These are phyloP conservation scores for Pythium dissotocum DNA, from an alignment of 352 stramenopile genomes.

Conservation along the genomic window DNA sequence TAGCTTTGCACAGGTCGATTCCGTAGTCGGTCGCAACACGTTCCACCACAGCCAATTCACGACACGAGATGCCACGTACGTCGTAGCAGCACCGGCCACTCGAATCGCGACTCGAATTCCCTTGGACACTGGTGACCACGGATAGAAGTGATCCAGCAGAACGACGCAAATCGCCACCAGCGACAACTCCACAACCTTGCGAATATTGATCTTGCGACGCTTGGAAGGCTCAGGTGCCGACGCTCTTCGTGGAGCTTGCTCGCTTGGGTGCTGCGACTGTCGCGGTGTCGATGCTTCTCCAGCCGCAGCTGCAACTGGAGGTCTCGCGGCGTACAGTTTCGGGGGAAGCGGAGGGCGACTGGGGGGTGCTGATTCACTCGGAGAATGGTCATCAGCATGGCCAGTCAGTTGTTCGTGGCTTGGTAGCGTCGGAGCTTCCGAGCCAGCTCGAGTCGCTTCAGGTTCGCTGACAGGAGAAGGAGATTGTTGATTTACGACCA, in stretches of 20 bases:
- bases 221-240: neutral
- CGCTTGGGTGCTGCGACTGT: neutral
- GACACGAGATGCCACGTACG: no score
- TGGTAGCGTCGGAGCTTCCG: neutral
- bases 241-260: neutral
- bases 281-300: neutral
- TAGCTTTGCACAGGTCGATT: neutral
- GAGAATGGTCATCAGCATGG: neutral
- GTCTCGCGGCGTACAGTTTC: neutral
- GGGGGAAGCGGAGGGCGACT: neutral
- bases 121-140: constrained; percentile 14
- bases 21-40: neutral
- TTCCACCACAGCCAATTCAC: neutral
- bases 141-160: constrained; percentile 6
- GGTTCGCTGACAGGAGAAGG: neutral
- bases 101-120: constrained; percentile 9
- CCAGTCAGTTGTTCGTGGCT: neutral
- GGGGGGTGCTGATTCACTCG: neutral
- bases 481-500: neutral
- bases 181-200: neutral
- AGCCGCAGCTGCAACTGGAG: neutral
- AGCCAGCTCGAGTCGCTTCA: neutral
- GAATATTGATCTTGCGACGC: neutral
- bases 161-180: neutral
- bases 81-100: neutral